phyloP scores from a whole-genome alignment of 345 rosid genomes.

The Abelmoschus esculentus region DNA sequence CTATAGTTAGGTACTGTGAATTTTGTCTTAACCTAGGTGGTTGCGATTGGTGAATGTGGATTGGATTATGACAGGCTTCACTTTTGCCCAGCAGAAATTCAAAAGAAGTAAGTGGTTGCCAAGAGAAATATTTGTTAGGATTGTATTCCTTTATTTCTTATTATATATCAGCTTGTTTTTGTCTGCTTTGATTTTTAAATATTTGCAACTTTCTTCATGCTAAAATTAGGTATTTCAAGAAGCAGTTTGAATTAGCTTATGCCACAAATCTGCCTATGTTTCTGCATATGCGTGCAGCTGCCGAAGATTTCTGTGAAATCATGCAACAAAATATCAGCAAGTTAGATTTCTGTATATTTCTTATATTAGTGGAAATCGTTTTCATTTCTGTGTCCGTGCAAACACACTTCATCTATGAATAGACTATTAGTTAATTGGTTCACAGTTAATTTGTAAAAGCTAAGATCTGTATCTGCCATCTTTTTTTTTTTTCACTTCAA shows the following conservation, averaged over 20 bases:
- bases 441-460: background rate
- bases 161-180: constrained; percentile 7
- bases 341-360: constrained; percentile 25
- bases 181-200: constrained; percentile 3
- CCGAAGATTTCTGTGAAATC: constrained; percentile 76
- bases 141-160: background rate
- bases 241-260: constrained; percentile 89
- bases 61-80: constrained; percentile 97
- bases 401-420: background rate
- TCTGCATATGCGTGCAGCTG: constrained; percentile 95
- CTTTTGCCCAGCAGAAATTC: constrained; percentile 70
- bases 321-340: constrained; percentile 58
- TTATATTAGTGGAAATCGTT: background rate
- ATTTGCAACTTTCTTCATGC: background rate
- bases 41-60: constrained; percentile 97
- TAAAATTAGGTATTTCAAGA: constrained; percentile 69
- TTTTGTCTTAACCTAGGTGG: constrained; percentile 42
- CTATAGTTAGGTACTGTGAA: background rate
- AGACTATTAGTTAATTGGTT: background rate
- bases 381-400: background rate
- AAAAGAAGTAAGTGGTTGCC: constrained; percentile 58
- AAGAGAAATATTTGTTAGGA: constrained; percentile 5
- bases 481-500: background rate
- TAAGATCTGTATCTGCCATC: background rate
- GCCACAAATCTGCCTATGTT: constrained; percentile 92